Percentiles rank a stretch among this genome's conserved stretches.
Evolutionary conservation across 208 protist genomes (phyloP).

Genomic region (Acanthamoeba royreba): DNA sequence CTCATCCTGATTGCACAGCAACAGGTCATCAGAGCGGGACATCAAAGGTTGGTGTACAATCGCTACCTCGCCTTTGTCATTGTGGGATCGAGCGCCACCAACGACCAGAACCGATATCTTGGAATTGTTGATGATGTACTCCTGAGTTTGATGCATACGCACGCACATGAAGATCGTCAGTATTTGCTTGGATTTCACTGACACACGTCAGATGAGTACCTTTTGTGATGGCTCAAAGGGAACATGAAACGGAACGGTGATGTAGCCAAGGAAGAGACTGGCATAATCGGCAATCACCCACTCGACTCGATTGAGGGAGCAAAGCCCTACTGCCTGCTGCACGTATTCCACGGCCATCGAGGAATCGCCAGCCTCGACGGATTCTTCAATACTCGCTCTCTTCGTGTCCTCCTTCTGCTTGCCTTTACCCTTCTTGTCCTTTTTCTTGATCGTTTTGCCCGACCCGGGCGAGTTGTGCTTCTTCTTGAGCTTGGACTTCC

Average conservation of each 20-base stretch:
- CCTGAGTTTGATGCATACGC: background rate
- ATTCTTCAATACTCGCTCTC: background rate
- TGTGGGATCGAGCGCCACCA: background rate
- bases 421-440: background rate
- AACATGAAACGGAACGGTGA: slow-evolving; percentile 1
- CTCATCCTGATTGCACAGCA: background rate
- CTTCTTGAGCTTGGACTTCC: background rate
- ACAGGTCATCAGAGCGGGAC: too few species aligned
- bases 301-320: background rate
- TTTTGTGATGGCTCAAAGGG: background rate
- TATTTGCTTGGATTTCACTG: background rate
- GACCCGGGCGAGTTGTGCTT: background rate
- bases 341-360: too few species aligned
- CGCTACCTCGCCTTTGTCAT: background rate
- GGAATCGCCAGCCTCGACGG: background rate
- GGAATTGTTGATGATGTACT: slow-evolving; percentile 20
- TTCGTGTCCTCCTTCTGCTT: background rate
- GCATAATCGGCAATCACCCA: slow-evolving; percentile 33
- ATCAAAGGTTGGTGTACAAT: too few species aligned
- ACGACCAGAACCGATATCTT: background rate
- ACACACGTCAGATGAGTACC: background rate
- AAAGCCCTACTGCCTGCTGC: background rate
- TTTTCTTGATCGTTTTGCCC: background rate
- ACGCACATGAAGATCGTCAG: background rate
- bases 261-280: background rate